Evolutionary conservation across 2,329 filamentous ascomycete genomes (phyloP).

Genomic region (Nectriaceae sp.): DNA sequence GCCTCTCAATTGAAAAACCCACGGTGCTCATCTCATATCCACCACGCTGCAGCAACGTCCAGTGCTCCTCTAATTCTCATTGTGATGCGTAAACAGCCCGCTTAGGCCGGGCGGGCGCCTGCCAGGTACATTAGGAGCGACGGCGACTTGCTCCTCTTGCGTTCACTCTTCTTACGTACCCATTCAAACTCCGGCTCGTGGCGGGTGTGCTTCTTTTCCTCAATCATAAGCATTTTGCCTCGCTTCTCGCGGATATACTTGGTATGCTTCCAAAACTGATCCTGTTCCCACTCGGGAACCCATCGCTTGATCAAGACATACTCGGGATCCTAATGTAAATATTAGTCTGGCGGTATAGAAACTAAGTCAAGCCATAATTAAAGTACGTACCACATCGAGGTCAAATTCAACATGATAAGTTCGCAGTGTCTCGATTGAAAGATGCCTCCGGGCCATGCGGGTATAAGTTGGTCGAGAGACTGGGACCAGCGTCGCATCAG

Average conservation of each 20-base stretch:
- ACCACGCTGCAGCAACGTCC: no score
- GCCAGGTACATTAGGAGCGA: constrained; percentile 59
- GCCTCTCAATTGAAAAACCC: no score
- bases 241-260: constrained; percentile 61
- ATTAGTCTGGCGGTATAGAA: no score
- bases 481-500: constrained; percentile 6
- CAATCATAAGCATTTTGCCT: constrained; percentile 48
- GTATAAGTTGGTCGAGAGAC: constrained; percentile 57
- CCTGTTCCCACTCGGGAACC: constrained; percentile 71
- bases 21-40: no score
- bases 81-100: no score
- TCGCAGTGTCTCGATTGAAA: constrained; percentile 63
- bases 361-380: constrained; percentile 32
- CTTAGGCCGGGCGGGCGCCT: constrained; percentile 48
- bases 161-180: constrained; percentile 58
- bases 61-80: no score
- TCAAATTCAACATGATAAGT: constrained; percentile 59
- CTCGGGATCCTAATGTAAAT: constrained; percentile 67
- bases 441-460: constrained; percentile 61
- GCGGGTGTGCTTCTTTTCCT: constrained; percentile 45
- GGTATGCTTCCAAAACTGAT: constrained; percentile 73
- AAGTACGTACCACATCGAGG: constrained; percentile 53
- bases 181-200: constrained; percentile 54
- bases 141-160: constrained; percentile 58
- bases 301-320: constrained; percentile 74